Evolutionary conservation across 1,284 basidiomycete species (phyloP).

Genomic region (Tylopilus sp.): DNA sequence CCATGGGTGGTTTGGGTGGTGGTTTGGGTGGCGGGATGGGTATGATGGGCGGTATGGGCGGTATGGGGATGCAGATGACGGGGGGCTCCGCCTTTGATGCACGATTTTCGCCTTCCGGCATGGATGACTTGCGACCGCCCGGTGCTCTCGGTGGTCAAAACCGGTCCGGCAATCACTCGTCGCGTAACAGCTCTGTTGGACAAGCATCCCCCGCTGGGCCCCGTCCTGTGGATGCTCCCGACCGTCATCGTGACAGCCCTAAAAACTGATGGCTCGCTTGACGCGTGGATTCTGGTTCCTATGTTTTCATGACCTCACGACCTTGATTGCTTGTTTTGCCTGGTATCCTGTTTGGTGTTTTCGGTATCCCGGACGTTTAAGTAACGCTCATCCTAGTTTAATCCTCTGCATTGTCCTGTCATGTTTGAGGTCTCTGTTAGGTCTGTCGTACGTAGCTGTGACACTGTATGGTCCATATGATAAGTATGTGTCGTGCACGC

Average conservation of each 20-base stretch:
- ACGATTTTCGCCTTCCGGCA: constrained; percentile 43
- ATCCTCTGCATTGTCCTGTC: constrained; percentile 16
- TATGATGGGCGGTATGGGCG: constrained; percentile 40
- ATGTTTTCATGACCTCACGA: constrained; percentile 14
- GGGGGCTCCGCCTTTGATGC: constrained; percentile 56
- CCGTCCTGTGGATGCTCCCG: constrained; percentile 28
- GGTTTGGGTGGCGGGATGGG: constrained; percentile 13
- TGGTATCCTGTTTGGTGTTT: constrained; percentile 17
- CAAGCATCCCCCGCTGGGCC: constrained; percentile 34
- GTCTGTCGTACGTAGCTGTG: constrained; percentile 10
- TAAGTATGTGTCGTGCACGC: background rate
- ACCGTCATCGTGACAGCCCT: constrained; percentile 24
- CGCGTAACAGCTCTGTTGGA: constrained; percentile 33
- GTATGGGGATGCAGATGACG: constrained; percentile 56
- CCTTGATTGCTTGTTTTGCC: constrained; percentile 15
- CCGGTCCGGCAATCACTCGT: constrained; percentile 32
- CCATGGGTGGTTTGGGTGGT: constrained; percentile 35
- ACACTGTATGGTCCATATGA: constrained; percentile 10
- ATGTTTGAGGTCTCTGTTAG: background rate
- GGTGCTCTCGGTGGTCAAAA: constrained; percentile 29
- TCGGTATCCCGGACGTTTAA: constrained; percentile 8
- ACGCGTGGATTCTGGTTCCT: constrained; percentile 1
- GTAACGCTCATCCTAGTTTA: constrained; percentile 18
- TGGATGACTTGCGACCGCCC: constrained; percentile 38
- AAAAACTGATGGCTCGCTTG: constrained; percentile 21